Percentiles rank a stretch among this genome's conserved stretches.
phyloP scores from a whole-genome alignment of 1,284 basidiomycete genomes.

The Cryptococcus sp. region DNA sequence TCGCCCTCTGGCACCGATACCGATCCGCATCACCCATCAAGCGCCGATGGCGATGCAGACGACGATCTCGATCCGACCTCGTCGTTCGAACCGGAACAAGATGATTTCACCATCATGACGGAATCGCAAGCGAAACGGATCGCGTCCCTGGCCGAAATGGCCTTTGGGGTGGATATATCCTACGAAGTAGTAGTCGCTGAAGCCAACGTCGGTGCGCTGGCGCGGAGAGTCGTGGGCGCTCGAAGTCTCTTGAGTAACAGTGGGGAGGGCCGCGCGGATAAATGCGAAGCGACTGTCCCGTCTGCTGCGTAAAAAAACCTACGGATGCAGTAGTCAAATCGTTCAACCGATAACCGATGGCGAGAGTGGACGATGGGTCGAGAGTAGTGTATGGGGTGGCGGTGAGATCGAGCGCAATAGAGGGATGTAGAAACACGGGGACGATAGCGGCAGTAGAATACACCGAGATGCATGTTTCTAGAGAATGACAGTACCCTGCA shows the following conservation, averaged over 20 bases:
- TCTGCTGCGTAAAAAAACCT: no score
- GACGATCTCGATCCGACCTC: conserved; percentile 1
- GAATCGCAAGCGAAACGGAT: conserved; percentile 86
- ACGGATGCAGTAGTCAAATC: no score
- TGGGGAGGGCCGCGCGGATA: not conserved
- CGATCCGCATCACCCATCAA: not conserved
- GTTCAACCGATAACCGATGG: no score
- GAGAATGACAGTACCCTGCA: no score
- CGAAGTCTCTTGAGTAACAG: conserved; percentile 57
- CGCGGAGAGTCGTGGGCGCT: conserved; percentile 79
- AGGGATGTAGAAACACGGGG: no score
- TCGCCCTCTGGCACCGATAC: not conserved
- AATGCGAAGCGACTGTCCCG: no score
- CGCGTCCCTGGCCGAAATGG: conserved; percentile 70
- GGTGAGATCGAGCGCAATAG: no score
- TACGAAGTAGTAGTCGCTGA: conserved; percentile 90
- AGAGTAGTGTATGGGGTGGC: no score
- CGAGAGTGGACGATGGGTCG: no score
- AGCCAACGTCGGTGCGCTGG: conserved; percentile 80
- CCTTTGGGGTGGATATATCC: conserved; percentile 84
- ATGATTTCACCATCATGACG: conserved; percentile 95
- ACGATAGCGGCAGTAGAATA: no score
- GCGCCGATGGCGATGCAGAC: conserved; percentile 5
- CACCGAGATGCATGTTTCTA: no score
- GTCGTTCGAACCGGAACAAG: conserved; percentile 60